Base-by-base conservation (phyloP, 1,284 basidiomycete species). In the Rhodotorula sp. region DNA sequence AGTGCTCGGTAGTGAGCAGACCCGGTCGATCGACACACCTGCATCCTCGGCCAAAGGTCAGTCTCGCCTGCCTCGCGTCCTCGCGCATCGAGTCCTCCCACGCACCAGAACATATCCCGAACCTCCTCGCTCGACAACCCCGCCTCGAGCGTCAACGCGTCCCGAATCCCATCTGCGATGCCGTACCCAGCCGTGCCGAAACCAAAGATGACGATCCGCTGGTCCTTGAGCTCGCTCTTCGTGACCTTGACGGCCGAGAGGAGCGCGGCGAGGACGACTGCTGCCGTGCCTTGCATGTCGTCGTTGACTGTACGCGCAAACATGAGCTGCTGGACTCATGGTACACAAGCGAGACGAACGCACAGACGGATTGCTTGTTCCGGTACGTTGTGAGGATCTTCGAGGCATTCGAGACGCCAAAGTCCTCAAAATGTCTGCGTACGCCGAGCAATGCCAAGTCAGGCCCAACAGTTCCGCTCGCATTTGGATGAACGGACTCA, bases 221-320 rank as follows among this genome's bases (percentile, higher is more conserved):
- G 91, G 73, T 91, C 89, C 16, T 84, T 81, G 37, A 93, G 84
- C n/a, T 76, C 65, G 4, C 62, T 63, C 71, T 82, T 85, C 28
- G 88, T 89, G n/a, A 91, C 87, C 40, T 87, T 86, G 67, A 89
- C 85, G 7, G 88, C 89, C 0, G 89, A 84, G 83, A 89, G 87
- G 52, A 90, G 79, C n/a, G 86, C 86, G 0, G 89, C 86, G n/a
- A 92, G 84, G 0, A 90, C 88, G 22, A 93, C 90, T 0, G 90
- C 90, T 4, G 91, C 90, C 1, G 91, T 93, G 20, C 91, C 91
- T 81, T 92, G 90, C 55, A 89, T 90, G 76, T 77, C 56, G 60
- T 73, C 64, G 57, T 69, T 62, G 56, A 64, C 53, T 50, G 59
- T 22, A 30, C 8, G 30, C 2, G 26, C 4, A 22, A 9, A 5